These are phyloP conservation scores for Luffa aegyptiaca DNA, from an alignment of 306 rosid species.

Conservation along the genomic window DNA sequence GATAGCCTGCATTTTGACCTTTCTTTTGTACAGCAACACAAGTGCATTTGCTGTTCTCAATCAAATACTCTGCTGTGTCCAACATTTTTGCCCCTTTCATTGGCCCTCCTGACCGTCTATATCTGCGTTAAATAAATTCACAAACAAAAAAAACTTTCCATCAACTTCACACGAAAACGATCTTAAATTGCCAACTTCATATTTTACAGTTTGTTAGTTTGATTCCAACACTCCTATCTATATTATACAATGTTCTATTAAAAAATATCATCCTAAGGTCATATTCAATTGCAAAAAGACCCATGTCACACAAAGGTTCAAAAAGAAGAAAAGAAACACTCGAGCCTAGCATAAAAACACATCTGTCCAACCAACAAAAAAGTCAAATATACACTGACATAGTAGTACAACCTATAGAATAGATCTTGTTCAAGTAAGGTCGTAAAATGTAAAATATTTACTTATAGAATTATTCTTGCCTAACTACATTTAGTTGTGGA, in stretches of 20 bases:
- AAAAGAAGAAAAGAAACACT: neutral
- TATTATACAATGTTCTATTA: neutral
- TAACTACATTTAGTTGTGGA: neutral
- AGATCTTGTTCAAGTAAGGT: too few species aligned
- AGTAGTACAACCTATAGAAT: too few species aligned
- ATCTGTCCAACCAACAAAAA: neutral
- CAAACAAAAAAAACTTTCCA: neutral
- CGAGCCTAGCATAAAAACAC: neutral
- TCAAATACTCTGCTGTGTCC: slow-evolving; percentile 79
- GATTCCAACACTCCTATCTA: neutral
- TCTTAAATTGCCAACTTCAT: neutral
- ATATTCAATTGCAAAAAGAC: neutral
- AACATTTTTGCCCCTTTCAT: slow-evolving; percentile 31
- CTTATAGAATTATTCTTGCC: neutral
- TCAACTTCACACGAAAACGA: neutral
- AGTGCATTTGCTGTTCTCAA: slow-evolving; percentile 63
- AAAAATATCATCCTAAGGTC: neutral
- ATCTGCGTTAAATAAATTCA: slow-evolving; percentile 24
- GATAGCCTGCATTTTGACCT: slow-evolving; percentile 72
- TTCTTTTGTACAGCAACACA: slow-evolving; percentile 77
- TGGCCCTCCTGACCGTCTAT: slow-evolving; percentile 37
- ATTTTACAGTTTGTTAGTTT: neutral
- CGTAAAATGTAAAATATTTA: too few species aligned
- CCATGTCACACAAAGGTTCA: neutral
- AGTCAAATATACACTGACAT: neutral